phyloP scores from a whole-genome alignment of 805 yeast genomes.

The Starmera dryadoides region DNA sequence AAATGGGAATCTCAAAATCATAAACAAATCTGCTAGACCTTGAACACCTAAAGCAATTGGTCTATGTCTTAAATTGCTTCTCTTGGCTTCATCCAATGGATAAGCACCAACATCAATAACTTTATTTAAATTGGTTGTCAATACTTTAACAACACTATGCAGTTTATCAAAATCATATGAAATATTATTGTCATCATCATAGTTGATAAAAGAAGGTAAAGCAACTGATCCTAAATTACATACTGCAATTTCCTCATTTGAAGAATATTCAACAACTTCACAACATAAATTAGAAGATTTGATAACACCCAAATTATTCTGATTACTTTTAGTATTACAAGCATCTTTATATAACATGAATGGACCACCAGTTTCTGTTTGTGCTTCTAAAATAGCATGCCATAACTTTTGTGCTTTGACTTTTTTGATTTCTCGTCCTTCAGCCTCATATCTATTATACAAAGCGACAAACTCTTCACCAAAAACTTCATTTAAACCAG shows the following conservation, averaged over 20 bases:
- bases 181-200: conserved; percentile 36
- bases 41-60: conserved; percentile 96
- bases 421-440: conserved; percentile 56
- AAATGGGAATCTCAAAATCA: conserved; percentile 72
- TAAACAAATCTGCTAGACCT: conserved; percentile 86
- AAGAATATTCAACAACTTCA: conserved; percentile 88
- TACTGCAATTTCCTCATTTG: conserved; percentile 88
- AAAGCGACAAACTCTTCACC: conserved; percentile 78
- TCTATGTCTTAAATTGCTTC: conserved; percentile 72
- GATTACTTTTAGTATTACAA: conserved; percentile 83
- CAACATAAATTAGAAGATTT: conserved; percentile 93
- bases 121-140: conserved; percentile 68
- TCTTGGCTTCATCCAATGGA: conserved; percentile 69
- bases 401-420: conserved; percentile 90
- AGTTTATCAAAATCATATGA: conserved; percentile 66
- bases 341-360: conserved; percentile 92
- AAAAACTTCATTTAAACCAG: conserved; percentile 75
- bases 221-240: conserved; percentile 93
- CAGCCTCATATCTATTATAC: conserved; percentile 65
- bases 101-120: conserved; percentile 79
- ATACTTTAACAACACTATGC: conserved; percentile 69
- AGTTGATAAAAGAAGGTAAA: conserved; percentile 67
- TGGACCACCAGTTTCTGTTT: conserved; percentile 95
- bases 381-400: conserved; percentile 85
- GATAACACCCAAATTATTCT: conserved; percentile 85